A percentile compares a stretch with the other conserved stretches of the same genome.
Evolutionary conservation across 1,139 yeast genomes (phyloP).

Genomic region (Tardiomyces depauwii): DNA sequence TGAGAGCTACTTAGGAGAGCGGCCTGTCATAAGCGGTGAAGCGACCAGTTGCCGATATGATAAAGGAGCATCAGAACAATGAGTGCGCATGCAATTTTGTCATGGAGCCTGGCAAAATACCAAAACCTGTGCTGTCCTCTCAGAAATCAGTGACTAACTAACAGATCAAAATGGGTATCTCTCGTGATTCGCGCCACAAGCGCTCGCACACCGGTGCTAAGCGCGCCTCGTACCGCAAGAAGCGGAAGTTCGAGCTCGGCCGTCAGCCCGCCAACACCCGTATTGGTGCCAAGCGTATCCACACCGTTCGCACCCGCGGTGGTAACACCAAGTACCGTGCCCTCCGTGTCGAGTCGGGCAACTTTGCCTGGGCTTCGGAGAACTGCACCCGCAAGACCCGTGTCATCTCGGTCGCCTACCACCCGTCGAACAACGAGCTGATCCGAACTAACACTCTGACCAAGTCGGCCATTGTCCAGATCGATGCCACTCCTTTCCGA

Average conservation of each 20-base stretch:
- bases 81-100: too few species aligned
- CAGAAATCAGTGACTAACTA: too few species aligned
- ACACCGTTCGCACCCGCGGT: constrained; percentile 99
- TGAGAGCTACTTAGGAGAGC: too few species aligned
- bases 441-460: constrained; percentile 99
- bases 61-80: too few species aligned
- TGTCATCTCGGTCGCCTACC: constrained; percentile 95
- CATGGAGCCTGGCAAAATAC: too few species aligned
- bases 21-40: too few species aligned
- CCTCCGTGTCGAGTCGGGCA: constrained; percentile 97
- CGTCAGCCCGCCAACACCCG: constrained; percentile 99
- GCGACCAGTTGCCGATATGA: too few species aligned
- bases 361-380: constrained; percentile 99
- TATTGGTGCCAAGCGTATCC: constrained; percentile 98
- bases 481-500: constrained; percentile 99
- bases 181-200: constrained; percentile 99
- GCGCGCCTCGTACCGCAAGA: constrained; percentile 99
- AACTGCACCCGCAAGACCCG: constrained; percentile 98
- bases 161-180: constrained; percentile 78
- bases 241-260: constrained; percentile 99
- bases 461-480: constrained; percentile 97
- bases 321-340: constrained; percentile 99
- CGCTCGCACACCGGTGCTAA: constrained; percentile 99
- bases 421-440: constrained; percentile 98
- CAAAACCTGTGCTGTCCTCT: too few species aligned